These are phyloP conservation scores for Thalassiosira delicatula DNA, from an alignment of 352 stramenopile genomes.

Conservation along the genomic window DNA sequence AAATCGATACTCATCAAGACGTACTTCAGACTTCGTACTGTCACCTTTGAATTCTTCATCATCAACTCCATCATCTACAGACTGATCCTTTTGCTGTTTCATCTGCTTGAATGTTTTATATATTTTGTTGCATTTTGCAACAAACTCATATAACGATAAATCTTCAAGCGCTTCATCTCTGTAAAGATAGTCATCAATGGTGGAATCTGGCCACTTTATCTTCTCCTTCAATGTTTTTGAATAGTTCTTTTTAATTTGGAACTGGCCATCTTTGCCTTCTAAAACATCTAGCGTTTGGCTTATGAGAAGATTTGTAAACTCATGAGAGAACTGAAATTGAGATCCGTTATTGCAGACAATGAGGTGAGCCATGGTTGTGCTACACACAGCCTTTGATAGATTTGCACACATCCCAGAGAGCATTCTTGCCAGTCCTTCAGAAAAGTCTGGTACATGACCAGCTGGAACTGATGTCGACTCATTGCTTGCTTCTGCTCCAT, in stretches of 20 bases:
- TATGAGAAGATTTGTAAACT: slow-evolving; percentile 46
- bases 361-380: slow-evolving; percentile 47
- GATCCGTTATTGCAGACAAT: slow-evolving; percentile 26
- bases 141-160: slow-evolving; percentile 29
- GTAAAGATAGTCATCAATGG: slow-evolving; percentile 42
- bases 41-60: not conserved
- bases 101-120: slow-evolving; percentile 34
- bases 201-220: slow-evolving; percentile 31
- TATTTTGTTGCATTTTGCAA: slow-evolving; percentile 30
- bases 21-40: not conserved
- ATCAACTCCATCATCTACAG: not conserved
- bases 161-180: slow-evolving; percentile 20
- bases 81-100: slow-evolving; percentile 19
- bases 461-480: not conserved
- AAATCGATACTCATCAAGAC: slow-evolving; percentile 26
- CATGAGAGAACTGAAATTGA: slow-evolving; percentile 56
- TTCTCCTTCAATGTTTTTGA: not conserved
- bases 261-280: slow-evolving; percentile 16
- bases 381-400: slow-evolving; percentile 36
- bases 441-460: not conserved
- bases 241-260: not conserved
- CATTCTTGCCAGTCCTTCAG: slow-evolving; percentile 42
- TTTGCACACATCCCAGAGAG: slow-evolving; percentile 45
- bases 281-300: slow-evolving; percentile 6
- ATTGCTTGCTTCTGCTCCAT: not conserved